Evolutionary conservation across 495 filamentous ascomycete species (phyloP).

Genomic region (Xylaria palmicola): DNA sequence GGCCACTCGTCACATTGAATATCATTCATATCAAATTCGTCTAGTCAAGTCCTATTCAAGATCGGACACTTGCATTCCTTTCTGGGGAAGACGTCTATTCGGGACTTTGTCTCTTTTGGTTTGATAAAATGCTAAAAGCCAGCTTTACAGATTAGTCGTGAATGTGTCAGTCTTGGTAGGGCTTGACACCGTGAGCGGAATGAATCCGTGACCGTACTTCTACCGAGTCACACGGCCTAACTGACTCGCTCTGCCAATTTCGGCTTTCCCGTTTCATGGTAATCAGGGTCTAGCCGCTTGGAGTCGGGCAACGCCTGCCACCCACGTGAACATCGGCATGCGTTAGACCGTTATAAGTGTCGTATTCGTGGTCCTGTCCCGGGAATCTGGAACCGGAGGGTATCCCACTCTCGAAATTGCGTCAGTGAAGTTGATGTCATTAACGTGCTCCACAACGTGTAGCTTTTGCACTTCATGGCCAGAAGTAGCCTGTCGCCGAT

Average conservation of each 20-base stretch:
- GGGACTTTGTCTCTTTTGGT: too few relatives aligned
- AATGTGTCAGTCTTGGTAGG: too few relatives aligned
- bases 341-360: background rate
- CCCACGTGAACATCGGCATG: background rate
- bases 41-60: too few relatives aligned
- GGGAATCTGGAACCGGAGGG: conserved; percentile 4
- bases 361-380: background rate
- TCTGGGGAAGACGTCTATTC: too few relatives aligned
- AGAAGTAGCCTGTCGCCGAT: background rate
- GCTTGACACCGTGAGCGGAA: background rate
- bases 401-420: background rate
- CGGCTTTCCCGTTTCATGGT: background rate
- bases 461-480: background rate
- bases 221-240: background rate
- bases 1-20: too few relatives aligned
- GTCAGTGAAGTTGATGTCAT: background rate
- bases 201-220: background rate
- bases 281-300: background rate
- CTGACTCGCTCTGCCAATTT: background rate
- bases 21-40: too few relatives aligned
- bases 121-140: too few relatives aligned
- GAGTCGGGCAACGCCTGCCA: too few relatives aligned
- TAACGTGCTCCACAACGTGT: background rate
- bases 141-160: too few relatives aligned
- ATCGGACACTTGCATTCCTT: too few relatives aligned